Evolutionary conservation across 306 rosid species (phyloP), one percentile per base, ranked within the genome.

Genomic region (Prunus armeniaca): DNA sequence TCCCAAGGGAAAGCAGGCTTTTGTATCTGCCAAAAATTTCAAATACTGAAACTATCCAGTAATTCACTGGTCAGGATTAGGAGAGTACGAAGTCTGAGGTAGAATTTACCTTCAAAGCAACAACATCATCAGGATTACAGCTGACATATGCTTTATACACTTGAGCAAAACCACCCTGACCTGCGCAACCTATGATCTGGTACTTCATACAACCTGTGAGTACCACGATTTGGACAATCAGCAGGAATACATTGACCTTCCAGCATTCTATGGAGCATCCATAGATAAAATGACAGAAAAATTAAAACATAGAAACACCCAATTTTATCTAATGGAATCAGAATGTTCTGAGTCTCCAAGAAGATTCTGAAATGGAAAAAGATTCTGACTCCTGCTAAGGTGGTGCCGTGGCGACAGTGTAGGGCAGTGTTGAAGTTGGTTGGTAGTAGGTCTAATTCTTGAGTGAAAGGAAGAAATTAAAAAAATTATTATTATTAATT

Each of bases 1-100:
- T 90, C 98, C 98, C 97, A 95, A 67, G 92, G 81, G 87, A 86
- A 95, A 84, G 96, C 83, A 69, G 98, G 98, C 79, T 83, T 92
- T 85, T 92, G 98, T 79, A 95, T 86, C 97, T 92, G 89, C 57
- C 78, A 82, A 72, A 71, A 20, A 79, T 51, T 62, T 71, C 24
- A 10, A 65, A 82, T 51, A 46, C 27, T 68, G 74, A 74, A 55
- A 45, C 69, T 57, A 74, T 69, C 74, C 56, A 72, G 75, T 79
- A 66, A 83, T 66, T 57, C 22, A 47, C 28, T 32, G 32, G 14
- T 50, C 65, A 67, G 12, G 13, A 47, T 56, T 76, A 17, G 45
- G 67, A 27, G 63, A 30, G 67, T 75, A 69, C 10, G 0, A 30
- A 4, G 20, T 70, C 41, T 30, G 15, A 47, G 38, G 65, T 71